Evolutionary conservation across 2,329 filamentous ascomycete genomes (phyloP).

Genomic region (Xylariaceae sp.): DNA sequence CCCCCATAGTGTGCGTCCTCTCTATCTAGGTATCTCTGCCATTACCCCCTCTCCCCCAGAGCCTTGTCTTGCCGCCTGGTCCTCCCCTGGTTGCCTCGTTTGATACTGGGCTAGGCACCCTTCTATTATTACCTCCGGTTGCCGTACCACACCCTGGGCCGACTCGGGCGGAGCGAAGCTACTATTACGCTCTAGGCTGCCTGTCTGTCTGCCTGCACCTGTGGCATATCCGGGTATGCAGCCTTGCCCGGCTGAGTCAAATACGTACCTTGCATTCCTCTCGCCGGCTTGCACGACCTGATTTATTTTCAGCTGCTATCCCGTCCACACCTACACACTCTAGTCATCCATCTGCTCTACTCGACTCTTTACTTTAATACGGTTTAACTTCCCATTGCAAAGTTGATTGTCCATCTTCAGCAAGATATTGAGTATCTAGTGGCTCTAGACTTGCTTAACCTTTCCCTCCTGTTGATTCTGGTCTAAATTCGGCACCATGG

Average conservation of each 20-base stretch:
- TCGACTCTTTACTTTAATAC: neutral
- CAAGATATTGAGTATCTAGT: neutral
- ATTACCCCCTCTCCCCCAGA: neutral
- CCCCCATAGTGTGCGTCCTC: constrained; percentile 4
- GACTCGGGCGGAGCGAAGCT: constrained; percentile 26
- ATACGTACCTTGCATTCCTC: constrained; percentile 5
- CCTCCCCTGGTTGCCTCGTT: constrained; percentile 12
- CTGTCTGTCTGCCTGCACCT: constrained; percentile 6
- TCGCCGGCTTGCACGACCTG: neutral
- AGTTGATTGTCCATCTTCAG: neutral
- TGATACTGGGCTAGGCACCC: neutral
- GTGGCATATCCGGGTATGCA: constrained; percentile 11
- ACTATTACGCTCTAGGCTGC: constrained; percentile 19
- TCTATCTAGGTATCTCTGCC: neutral
- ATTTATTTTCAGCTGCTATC: constrained; percentile 5
- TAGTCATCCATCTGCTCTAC: too few relatives aligned
- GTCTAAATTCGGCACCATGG: constrained; percentile 33
- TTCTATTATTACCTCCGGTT: constrained; percentile 7
- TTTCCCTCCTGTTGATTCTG: neutral
- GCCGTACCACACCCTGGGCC: constrained; percentile 18
- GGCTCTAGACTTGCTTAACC: neutral
- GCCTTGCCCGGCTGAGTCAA: constrained; percentile 7
- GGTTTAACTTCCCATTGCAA: neutral
- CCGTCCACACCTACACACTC: neutral
- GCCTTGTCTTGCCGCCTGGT: constrained; percentile 9